Conservation (phyloP, 345 rosid species). For the Rhodamnia argentea region DNA sequence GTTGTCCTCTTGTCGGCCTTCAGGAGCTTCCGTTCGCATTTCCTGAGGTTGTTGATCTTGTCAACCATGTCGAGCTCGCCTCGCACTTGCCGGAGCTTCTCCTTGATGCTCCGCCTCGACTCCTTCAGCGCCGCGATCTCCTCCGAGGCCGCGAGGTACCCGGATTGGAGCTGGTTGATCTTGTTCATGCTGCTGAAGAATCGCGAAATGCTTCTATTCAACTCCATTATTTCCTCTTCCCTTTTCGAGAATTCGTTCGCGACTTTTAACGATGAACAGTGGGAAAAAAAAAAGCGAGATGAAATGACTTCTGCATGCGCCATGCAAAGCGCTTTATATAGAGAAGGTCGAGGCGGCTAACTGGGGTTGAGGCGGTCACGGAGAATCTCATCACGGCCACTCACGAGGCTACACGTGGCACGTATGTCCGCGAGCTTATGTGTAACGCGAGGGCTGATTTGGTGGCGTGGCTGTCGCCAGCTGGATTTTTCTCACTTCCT, state of each 20-base stretch:
- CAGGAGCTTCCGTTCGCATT: background rate
- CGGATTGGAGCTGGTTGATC: slow-evolving; percentile 6
- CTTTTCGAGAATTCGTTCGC: background rate
- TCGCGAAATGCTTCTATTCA: background rate
- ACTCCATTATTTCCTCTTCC: background rate
- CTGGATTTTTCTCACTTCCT: background rate
- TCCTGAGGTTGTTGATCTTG: background rate
- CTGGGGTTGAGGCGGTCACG: background rate
- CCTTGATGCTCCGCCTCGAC: background rate
- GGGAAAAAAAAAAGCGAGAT: background rate
- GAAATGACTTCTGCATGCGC: background rate
- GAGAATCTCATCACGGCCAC: background rate
- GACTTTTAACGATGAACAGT: background rate
- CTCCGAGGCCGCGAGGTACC: background rate
- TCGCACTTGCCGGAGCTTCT: background rate
- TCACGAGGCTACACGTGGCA: background rate
- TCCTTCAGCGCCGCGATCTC: background rate
- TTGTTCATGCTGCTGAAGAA: background rate
- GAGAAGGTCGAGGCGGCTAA: background rate
- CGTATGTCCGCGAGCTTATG: background rate
- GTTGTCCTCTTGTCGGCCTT: slow-evolving; percentile 2
- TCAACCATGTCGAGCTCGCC: background rate
- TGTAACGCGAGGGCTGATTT: background rate
- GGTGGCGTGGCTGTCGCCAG: background rate
- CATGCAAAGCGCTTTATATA: background rate